phyloP scores from a whole-genome alignment of 176 grass and related monocot genomes.

The Paspalum vaginatum region DNA sequence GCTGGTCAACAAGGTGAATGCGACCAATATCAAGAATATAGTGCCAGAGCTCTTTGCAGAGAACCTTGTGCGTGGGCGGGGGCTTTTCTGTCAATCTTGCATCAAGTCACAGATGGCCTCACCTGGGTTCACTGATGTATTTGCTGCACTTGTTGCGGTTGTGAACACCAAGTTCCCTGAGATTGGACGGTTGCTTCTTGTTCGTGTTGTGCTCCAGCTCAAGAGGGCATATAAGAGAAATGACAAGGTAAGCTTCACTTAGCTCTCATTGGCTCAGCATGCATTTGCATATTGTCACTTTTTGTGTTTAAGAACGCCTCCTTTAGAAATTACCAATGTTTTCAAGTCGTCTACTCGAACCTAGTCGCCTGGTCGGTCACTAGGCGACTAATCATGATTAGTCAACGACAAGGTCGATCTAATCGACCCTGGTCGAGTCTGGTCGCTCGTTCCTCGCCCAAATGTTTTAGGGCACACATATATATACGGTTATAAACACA shows the following conservation, averaged over 20 bases:
- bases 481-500: too few species aligned
- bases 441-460: too few species aligned
- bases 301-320: not conserved
- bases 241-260: slow-evolving; percentile 68
- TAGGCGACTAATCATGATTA: too few species aligned
- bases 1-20: slow-evolving; percentile 92
- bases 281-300: slow-evolving; percentile 1
- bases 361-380: too few species aligned
- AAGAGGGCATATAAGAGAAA: slow-evolving; percentile 94
- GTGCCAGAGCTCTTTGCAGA: slow-evolving; percentile 82
- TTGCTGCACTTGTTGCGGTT: slow-evolving; percentile 73
- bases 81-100: slow-evolving; percentile 89
- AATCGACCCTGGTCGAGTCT: too few species aligned
- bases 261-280: not conserved
- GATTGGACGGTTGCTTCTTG: slow-evolving; percentile 69
- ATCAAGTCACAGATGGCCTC: slow-evolving; percentile 96
- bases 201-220: slow-evolving; percentile 84
- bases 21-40: slow-evolving; percentile 94
- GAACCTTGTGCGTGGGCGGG: slow-evolving; percentile 85
- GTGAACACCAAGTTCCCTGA: slow-evolving; percentile 95
- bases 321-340: not conserved
- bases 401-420: too few species aligned
- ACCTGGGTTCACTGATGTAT: slow-evolving; percentile 92
- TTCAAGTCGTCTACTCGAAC: too few species aligned
- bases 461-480: too few species aligned